phyloP scores from a whole-genome alignment of 805 yeast genomes.

The Hanseniaspora mollemarum region DNA sequence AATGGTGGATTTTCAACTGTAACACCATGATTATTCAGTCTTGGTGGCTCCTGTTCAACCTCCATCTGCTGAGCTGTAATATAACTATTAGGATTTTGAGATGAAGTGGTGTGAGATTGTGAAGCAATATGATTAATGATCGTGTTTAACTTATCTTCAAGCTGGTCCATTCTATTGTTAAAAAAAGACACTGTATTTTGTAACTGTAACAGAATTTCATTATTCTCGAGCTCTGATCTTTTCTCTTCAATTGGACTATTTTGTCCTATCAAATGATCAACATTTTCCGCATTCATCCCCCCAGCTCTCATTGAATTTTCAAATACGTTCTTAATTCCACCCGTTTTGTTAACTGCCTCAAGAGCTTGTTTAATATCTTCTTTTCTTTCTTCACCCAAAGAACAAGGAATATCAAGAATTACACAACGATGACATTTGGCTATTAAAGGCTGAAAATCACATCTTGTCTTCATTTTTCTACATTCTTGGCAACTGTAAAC shows the following conservation, averaged over 20 bases:
- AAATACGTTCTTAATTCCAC: slow-evolving; percentile 1
- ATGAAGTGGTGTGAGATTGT: neutral
- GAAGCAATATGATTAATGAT: neutral
- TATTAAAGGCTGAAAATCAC: slow-evolving; percentile 38
- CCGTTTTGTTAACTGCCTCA: slow-evolving; percentile 1
- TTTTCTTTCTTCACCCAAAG: slow-evolving; percentile 31
- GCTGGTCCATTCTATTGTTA: neutral
- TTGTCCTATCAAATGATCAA: no score
- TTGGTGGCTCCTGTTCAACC: neutral
- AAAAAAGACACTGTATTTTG: neutral
- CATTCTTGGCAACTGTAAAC: slow-evolving; percentile 41
- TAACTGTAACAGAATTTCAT: neutral
- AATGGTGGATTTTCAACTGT: slow-evolving; percentile 32
- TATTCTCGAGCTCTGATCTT: neutral
- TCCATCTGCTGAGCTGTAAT: neutral
- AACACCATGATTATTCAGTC: slow-evolving; percentile 16
- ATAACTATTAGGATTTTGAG: neutral
- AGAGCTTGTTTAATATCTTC: slow-evolving; percentile 21
- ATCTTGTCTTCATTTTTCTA: slow-evolving; percentile 46
- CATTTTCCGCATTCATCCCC: no score
- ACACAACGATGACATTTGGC: slow-evolving; percentile 44
- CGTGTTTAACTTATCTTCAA: slow-evolving; percentile 4
- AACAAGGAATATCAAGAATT: slow-evolving; percentile 39
- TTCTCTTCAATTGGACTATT: neutral
- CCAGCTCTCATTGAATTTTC: neutral